Evolutionary conservation across 192 early-diverging fungal genomes (phyloP).

Genomic region (Umbelopsis isabellina): DNA sequence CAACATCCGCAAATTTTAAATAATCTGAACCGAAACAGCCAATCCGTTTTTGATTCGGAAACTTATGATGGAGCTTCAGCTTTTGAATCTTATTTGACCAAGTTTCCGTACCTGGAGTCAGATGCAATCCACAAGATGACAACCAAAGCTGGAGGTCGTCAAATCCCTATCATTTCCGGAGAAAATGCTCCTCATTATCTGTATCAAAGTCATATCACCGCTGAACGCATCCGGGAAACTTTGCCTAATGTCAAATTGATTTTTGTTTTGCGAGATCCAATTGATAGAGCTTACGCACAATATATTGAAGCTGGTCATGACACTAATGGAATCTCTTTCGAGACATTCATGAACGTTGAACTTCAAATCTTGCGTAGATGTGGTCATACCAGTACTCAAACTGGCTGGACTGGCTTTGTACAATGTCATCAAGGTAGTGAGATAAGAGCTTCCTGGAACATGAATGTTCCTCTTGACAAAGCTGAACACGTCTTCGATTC

Average conservation of each 20-base stretch:
- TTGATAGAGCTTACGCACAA: constrained; percentile 54
- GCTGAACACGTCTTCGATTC: constrained; percentile 30
- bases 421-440: constrained; percentile 40
- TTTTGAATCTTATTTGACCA: constrained; percentile 36
- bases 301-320: constrained; percentile 35
- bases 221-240: constrained; percentile 48
- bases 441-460: constrained; percentile 35
- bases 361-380: constrained; percentile 36
- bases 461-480: constrained; percentile 23
- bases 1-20: constrained; percentile 52
- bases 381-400: constrained; percentile 36
- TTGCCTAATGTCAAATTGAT: constrained; percentile 54
- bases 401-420: constrained; percentile 39
- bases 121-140: constrained; percentile 18
- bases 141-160: constrained; percentile 7
- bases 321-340: constrained; percentile 30
- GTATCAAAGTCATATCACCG: constrained; percentile 36
- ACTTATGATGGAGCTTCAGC: constrained; percentile 21
- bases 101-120: constrained; percentile 29
- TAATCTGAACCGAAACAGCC: constrained; percentile 25
- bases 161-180: constrained; percentile 28
- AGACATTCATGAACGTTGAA: constrained; percentile 36
- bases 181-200: constrained; percentile 42
- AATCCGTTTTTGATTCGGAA: constrained; percentile 28
- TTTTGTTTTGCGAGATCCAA: constrained; percentile 54